Conservation (phyloP, 345 rosid genomes). For the Ricinus communis region DNA sequence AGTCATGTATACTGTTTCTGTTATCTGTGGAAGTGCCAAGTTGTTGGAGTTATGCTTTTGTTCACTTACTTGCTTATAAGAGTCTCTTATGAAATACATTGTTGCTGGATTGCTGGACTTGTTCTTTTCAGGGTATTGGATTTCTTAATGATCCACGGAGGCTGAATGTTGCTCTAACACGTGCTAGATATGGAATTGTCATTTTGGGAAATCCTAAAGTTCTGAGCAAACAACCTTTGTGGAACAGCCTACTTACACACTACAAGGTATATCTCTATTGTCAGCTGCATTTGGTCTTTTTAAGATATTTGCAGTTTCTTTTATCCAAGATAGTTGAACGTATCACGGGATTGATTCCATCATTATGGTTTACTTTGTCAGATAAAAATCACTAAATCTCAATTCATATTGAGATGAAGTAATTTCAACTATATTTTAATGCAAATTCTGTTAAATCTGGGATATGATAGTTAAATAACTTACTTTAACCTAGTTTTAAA, state of each 20-base stretch:
- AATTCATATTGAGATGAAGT: not conserved
- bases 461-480: not conserved
- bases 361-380: not conserved
- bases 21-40: not conserved
- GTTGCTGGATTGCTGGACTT: slow-evolving; percentile 10
- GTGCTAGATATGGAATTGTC: slow-evolving; percentile 98
- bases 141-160: slow-evolving; percentile 99
- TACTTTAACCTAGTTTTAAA: too few species aligned
- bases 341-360: not conserved
- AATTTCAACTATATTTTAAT: not conserved
- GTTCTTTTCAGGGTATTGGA: slow-evolving; percentile 82
- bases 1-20: not conserved
- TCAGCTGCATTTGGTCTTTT: not conserved
- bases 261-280: slow-evolving; percentile 62
- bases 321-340: not conserved
- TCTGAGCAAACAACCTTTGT: slow-evolving; percentile 93
- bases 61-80: too few species aligned
- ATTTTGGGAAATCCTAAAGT: slow-evolving; percentile 98
- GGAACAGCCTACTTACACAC: slow-evolving; percentile 96
- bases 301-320: not conserved
- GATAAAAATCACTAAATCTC: not conserved
- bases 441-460: not conserved
- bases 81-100: too few species aligned
- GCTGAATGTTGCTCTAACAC: slow-evolving; percentile 96
- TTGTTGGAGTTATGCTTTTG: too few species aligned